Base-by-base conservation (phyloP, 345 rosid genomes). In the Salix exigua region DNA sequence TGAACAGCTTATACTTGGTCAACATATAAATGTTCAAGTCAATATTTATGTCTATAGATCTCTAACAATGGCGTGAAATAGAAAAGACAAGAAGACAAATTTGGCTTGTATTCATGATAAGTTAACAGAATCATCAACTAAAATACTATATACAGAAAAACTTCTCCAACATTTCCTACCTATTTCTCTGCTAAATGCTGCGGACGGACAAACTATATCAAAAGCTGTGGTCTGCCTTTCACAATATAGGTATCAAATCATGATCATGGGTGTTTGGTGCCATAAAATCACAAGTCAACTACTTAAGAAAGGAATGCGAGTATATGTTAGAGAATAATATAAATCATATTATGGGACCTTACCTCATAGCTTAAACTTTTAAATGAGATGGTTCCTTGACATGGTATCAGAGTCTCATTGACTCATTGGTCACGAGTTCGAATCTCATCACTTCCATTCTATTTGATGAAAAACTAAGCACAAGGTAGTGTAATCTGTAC, bases 231-330 rank as follows among this genome's bases (percentile, higher is more conserved):
- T 28, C 23, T 48, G 31, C 21, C n/a, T n/a, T 38, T 11, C 26
- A 7, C 11, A 46, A 18, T 12, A 40, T 44, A 19, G 30, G 61
- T 44, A 58, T 66, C 51, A 51, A 33, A 31, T 33, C 4, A 66
- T 33, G 65, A 73, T 61, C 60, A 12, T 18, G 37, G 65, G 18
- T 63, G 37, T 61, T 38, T 5, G 44, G 62, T 65, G 14, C 31
- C 9, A 74, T 11, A 42, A 73, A 11, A 74, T 31, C 66, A 46
- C 42, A 74, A 74, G 66, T 48, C 62, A 65, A 11, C 40, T 46
- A 28, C 77, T 50, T 23, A 46, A 0, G 35, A 74, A 14, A 30
- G 1, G 4, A 35, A 13, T 14, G 19, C 19, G 13, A 61, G 0
- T 4, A 31, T 31, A 31, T 0, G 0, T 31, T 31, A 31, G 1